phyloP scores from a whole-genome alignment of 176 grass and related monocot species.

The Guadua angustifolia region DNA sequence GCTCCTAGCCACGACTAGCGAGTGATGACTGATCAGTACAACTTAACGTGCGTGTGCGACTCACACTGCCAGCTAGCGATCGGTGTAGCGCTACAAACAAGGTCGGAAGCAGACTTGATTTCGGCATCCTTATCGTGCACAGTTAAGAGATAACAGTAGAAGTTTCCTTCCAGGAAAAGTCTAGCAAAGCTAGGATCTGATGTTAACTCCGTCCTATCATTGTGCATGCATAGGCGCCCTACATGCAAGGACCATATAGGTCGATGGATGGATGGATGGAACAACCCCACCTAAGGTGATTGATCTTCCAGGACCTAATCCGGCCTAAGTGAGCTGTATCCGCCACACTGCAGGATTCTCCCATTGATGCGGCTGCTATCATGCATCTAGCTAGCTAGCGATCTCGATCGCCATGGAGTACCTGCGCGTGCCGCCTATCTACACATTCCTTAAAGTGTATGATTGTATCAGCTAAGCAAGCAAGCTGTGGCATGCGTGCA shows the following conservation, averaged over 20 bases:
- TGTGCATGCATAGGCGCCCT: not conserved
- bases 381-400: not conserved
- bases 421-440: not conserved
- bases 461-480: too few relatives aligned
- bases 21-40: not conserved
- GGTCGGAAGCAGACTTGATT: not conserved
- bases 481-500: too few relatives aligned
- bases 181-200: not conserved
- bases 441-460: not conserved
- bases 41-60: not conserved
- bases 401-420: not conserved
- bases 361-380: not conserved
- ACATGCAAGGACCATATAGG: slow-evolving; percentile 15
- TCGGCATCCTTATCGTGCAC: not conserved
- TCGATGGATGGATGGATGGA: not conserved
- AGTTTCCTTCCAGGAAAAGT: not conserved
- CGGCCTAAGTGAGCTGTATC: slow-evolving; percentile 30
- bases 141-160: not conserved
- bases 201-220: not conserved
- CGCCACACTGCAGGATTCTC: not conserved
- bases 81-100: not conserved
- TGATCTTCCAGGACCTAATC: not conserved
- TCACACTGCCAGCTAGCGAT: not conserved
- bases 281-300: slow-evolving; percentile 1
- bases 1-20: not conserved